Conservation (phyloP, 2,329 filamentous ascomycete genomes). For the Talaromyces sp. region DNA sequence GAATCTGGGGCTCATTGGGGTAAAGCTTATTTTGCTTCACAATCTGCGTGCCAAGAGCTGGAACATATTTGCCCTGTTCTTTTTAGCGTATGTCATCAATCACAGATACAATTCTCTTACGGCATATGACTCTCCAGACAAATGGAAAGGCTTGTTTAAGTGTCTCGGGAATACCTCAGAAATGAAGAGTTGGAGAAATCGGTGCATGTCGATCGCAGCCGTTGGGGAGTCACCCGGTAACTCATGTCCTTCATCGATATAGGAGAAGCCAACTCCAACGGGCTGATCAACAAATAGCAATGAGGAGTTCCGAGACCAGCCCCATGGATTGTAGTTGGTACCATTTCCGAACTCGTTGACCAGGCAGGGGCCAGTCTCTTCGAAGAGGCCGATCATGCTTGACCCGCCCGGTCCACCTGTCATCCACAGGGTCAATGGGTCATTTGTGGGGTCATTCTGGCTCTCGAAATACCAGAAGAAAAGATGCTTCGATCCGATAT, state of each 20-base stretch:
- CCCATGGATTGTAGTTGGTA: slow-evolving; percentile 23
- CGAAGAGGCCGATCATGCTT: slow-evolving; percentile 57
- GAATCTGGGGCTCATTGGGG: slow-evolving; percentile 45
- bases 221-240: slow-evolving; percentile 42
- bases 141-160: slow-evolving; percentile 44
- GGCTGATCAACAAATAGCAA: slow-evolving; percentile 34
- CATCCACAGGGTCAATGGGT: slow-evolving; percentile 55
- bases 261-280: slow-evolving; percentile 30
- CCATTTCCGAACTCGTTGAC: slow-evolving; percentile 29
- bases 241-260: slow-evolving; percentile 24
- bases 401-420: slow-evolving; percentile 58
- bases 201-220: slow-evolving; percentile 53
- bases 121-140: slow-evolving; percentile 56
- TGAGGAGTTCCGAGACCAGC: slow-evolving; percentile 28
- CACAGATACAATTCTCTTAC: slow-evolving; percentile 27
- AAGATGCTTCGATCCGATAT: slow-evolving; percentile 13
- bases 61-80: slow-evolving; percentile 52
- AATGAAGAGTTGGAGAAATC: slow-evolving; percentile 54
- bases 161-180: slow-evolving; percentile 50
- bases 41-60: slow-evolving; percentile 48
- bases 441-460: slow-evolving; percentile 46
- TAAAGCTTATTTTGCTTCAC: slow-evolving; percentile 48
- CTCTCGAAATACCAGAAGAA: slow-evolving; percentile 50
- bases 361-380: slow-evolving; percentile 51
- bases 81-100: slow-evolving; percentile 2